Base-by-base conservation (phyloP, 768 basidiomycete genomes). In the Mrakia hoshinonis region DNA sequence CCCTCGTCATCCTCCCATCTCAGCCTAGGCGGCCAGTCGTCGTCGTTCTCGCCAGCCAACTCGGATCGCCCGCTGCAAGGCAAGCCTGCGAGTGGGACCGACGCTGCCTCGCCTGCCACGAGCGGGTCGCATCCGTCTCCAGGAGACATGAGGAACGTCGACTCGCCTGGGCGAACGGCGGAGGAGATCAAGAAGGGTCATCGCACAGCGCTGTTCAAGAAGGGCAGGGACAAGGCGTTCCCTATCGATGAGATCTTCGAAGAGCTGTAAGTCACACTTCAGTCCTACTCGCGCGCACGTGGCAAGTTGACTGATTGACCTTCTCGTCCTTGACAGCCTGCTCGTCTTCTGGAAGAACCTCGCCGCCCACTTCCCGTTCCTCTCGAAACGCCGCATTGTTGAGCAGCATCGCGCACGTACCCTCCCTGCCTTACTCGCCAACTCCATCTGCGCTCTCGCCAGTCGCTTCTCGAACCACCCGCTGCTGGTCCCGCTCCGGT, bases 401-500 rank as follows among this genome's bases (percentile, higher is more conserved):
- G 55, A 61, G 13, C 70, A 72, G 34, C 70, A 67, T 46, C 55
- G 65, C 9, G 22, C 70, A 0, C n/a, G 31, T 10, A 66, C 70
- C 22, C 67, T 73, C 20, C 65, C 72, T 22, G 72, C 67, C 3
- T 38, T 69, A 5, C 58, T 73, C 20, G 55, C 66, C 18, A 68
- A 69, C 62, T n/a, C 61, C 11, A 68, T 73, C 48, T 73, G 72
- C 31, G 72, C 72, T 0, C 60, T 68, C 22, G 61, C 72, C 34
- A 34, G 60, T 12, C 60, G 72, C 2, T 73, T 73, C 48, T 67
- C 70, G 10, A 29, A 65, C 11, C 70, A 67, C 29, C 70, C 72
- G 4, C 67, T 67, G 20, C 60, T 61, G 13, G 24, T 46, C 26
- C 67, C 60, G 20, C 62, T 61, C 18, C 43, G 65, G 10, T 47